phyloP scores from a whole-genome alignment of 192 early-diverging fungal species.

The Entophlyctis helioformis region DNA sequence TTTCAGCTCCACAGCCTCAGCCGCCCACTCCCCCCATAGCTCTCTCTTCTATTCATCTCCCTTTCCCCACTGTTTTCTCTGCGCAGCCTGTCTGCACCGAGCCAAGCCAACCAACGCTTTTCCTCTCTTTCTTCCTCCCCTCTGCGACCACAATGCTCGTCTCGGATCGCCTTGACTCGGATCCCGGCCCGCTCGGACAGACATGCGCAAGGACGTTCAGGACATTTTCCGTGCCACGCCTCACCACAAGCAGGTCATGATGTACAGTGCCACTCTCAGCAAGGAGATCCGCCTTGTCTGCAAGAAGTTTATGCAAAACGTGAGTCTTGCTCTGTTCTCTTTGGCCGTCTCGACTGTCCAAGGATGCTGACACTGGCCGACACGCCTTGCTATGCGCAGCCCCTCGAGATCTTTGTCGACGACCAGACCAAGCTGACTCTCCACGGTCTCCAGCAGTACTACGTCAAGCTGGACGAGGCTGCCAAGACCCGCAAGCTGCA shows the following conservation, averaged over 20 bases:
- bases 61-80: no score
- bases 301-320: constrained; percentile 97
- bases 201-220: constrained; percentile 96
- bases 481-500: constrained; percentile 92
- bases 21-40: background rate
- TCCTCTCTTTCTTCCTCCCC: no score
- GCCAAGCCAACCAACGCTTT: no score
- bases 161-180: background rate
- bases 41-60: no score
- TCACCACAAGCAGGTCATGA: constrained; percentile 97
- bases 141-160: no score
- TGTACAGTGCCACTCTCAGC: constrained; percentile 92
- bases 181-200: constrained; percentile 47
- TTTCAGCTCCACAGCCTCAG: no score
- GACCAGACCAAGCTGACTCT: constrained; percentile 96
- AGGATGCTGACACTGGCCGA: no score
- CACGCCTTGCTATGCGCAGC: no score
- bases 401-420: constrained; percentile 94
- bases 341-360: constrained; percentile 4
- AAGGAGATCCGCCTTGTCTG: constrained; percentile 87
- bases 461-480: constrained; percentile 67
- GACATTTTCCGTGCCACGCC: constrained; percentile 90
- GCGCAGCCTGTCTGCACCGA: no score
- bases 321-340: no score
- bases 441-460: constrained; percentile 95